Percentiles rank a stretch among this genome's conserved stretches.
These are phyloP conservation scores for Stachybotrys echinatus DNA, from an alignment of 2,329 filamentous ascomycete genomes.

Conservation along the genomic window DNA sequence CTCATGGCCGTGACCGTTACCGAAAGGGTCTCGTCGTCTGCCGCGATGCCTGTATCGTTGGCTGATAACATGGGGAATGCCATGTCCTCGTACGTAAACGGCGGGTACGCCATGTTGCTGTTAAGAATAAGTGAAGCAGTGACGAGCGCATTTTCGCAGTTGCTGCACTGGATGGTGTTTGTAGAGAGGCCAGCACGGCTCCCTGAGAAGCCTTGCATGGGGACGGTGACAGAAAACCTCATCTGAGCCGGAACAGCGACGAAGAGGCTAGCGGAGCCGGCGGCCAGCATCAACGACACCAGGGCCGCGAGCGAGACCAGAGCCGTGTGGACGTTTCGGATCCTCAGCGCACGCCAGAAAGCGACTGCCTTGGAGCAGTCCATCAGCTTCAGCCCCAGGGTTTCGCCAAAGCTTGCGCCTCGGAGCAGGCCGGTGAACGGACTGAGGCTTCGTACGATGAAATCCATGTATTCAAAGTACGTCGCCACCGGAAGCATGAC, in stretches of 20 bases:
- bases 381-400: constrained; percentile 24
- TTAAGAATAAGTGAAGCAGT: constrained; percentile 28
- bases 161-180: constrained; percentile 8
- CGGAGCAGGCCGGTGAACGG: constrained; percentile 24
- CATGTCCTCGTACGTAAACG: constrained; percentile 27
- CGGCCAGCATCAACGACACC: constrained; percentile 21
- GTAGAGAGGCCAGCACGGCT: constrained; percentile 11
- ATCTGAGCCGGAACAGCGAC: constrained; percentile 18
- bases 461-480: constrained; percentile 24
- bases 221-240: constrained; percentile 15
- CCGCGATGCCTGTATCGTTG: constrained; percentile 6
- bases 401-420: constrained; percentile 19
- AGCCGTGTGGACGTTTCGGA: constrained; percentile 19
- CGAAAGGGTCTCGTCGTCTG: constrained; percentile 11
- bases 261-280: constrained; percentile 26
- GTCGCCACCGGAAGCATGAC: constrained; percentile 20
- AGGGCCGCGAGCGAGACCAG: constrained; percentile 19
- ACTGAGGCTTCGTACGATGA: constrained; percentile 23
- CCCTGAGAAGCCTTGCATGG: constrained; percentile 22
- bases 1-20: constrained; percentile 24
- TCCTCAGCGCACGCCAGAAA: constrained; percentile 17
- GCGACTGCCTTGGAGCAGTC: constrained; percentile 21
- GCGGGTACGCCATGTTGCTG: constrained; percentile 26
- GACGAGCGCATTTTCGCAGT: constrained; percentile 21
- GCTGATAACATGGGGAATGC: constrained; percentile 18